A percentile compares a stretch with the other conserved stretches of the same genome.
Conservation (phyloP, 2,329 filamentous ascomycete genomes). For the Beauveria rudraprayagi region DNA sequence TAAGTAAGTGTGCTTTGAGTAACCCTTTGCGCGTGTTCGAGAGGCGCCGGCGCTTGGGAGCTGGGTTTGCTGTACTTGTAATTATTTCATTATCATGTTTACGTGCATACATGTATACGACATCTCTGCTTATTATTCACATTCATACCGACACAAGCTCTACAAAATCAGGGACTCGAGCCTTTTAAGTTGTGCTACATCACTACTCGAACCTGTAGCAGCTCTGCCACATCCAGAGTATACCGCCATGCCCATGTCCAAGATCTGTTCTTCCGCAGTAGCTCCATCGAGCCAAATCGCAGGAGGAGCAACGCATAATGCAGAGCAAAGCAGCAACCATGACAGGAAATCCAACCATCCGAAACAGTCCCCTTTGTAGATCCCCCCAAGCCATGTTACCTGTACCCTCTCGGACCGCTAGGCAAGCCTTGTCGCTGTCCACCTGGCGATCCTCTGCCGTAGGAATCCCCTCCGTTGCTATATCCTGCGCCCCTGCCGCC, state of each 20-base stretch:
- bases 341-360: background rate
- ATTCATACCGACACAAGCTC: background rate
- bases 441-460: background rate
- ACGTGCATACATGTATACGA: background rate
- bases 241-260: background rate
- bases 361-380: background rate
- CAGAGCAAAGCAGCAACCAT: background rate
- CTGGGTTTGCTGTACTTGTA: background rate
- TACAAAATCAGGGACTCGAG: background rate
- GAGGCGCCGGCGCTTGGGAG: background rate
- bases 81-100: background rate
- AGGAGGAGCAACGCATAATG: background rate
- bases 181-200: background rate
- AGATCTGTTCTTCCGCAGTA: background rate
- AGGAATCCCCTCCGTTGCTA: constrained; percentile 17
- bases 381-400: constrained; percentile 16
- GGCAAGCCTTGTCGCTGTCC: constrained; percentile 35
- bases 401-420: constrained; percentile 35
- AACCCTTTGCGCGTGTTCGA: background rate
- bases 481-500: constrained; percentile 25
- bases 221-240: background rate
- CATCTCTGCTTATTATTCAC: background rate
- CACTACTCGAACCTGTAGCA: background rate
- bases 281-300: background rate
- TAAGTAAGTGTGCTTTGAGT: background rate